phyloP scores from a whole-genome alignment of 495 filamentous ascomycete species.

The Hypoxylon rickii region DNA sequence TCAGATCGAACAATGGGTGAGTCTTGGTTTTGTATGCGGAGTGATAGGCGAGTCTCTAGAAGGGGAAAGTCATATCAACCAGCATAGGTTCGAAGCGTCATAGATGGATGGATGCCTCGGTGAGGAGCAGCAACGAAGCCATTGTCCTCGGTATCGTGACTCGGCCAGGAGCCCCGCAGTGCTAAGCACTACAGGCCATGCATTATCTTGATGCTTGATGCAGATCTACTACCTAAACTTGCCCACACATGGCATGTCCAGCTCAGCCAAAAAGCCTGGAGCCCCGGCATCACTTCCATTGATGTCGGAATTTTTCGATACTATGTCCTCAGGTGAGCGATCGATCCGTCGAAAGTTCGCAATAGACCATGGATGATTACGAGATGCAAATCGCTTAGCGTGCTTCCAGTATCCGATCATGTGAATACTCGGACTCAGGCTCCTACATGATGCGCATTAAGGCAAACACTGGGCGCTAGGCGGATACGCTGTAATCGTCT shows the following conservation, averaged over 20 bases:
- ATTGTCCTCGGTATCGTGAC: conserved; percentile 9
- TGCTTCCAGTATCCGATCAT: too few species aligned
- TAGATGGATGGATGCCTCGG: too few species aligned
- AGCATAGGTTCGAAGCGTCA: conserved; percentile 17
- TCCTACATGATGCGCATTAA: conserved; percentile 26
- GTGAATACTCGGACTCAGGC: too few species aligned
- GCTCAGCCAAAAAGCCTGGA: conserved; percentile 3
- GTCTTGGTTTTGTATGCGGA: conserved; percentile 13
- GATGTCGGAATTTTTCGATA: conserved; percentile 1
- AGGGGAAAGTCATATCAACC: conserved; percentile 29
- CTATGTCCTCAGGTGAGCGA: conserved; percentile 5
- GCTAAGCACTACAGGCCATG: conserved; percentile 12
- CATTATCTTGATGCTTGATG: conserved; percentile 17
- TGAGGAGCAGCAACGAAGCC: conserved; percentile 2
- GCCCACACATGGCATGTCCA: conserved; percentile 9
- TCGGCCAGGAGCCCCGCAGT: conserved; percentile 16
- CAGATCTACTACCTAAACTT: conserved; percentile 27
- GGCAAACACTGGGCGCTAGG: conserved; percentile 11
- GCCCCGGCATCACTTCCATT: conserved; percentile 9
- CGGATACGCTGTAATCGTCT: conserved; percentile 13
- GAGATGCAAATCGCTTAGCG: not conserved
- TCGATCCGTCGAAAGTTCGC: conserved; percentile 4
- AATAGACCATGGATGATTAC: not conserved
- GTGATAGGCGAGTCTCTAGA: conserved; percentile 8
- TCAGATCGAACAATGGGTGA: conserved; percentile 11